Conservation (phyloP, 305 asterid genomes). For the Ilex paraguariensis region DNA sequence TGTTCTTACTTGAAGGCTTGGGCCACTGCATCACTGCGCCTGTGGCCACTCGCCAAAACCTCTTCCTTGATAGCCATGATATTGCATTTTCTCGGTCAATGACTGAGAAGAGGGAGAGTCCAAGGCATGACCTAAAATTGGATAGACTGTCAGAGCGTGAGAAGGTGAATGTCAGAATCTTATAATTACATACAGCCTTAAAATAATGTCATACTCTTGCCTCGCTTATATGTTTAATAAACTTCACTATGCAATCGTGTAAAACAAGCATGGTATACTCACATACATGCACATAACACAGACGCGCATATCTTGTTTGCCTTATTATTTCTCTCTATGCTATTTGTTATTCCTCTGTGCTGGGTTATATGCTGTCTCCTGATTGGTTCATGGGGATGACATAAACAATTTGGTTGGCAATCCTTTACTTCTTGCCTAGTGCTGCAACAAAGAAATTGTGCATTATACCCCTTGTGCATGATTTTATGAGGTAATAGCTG, state of each 20-base stretch:
- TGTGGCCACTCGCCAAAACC: slow-evolving; percentile 39
- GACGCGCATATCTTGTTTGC: neutral
- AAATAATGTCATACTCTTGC: too few species aligned
- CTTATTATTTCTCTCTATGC: neutral
- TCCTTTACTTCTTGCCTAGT: too few species aligned
- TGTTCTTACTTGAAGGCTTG: slow-evolving; percentile 43
- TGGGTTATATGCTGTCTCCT: too few species aligned
- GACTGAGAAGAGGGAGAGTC: slow-evolving; percentile 59
- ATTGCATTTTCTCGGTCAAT: slow-evolving; percentile 54
- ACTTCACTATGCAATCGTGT: neutral
- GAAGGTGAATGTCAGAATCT: slow-evolving; percentile 44
- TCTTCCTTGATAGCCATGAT: slow-evolving; percentile 48
- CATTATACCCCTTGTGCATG: too few species aligned
- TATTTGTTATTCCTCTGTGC: too few species aligned
- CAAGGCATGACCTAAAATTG: slow-evolving; percentile 53
- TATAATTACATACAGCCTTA: too few species aligned
- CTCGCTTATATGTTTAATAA: neutral
- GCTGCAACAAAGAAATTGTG: too few species aligned
- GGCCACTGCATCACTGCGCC: slow-evolving; percentile 70
- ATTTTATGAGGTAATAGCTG: too few species aligned
- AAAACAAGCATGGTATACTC: neutral
- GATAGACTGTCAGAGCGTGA: slow-evolving; percentile 76
- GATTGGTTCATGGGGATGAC: too few species aligned
- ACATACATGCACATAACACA: neutral
- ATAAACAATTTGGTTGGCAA: too few species aligned